A percentile compares a stretch with the other conserved stretches of the same genome.
Conservation (phyloP, 306 rosid genomes). For the Gleditsia sinensis region DNA sequence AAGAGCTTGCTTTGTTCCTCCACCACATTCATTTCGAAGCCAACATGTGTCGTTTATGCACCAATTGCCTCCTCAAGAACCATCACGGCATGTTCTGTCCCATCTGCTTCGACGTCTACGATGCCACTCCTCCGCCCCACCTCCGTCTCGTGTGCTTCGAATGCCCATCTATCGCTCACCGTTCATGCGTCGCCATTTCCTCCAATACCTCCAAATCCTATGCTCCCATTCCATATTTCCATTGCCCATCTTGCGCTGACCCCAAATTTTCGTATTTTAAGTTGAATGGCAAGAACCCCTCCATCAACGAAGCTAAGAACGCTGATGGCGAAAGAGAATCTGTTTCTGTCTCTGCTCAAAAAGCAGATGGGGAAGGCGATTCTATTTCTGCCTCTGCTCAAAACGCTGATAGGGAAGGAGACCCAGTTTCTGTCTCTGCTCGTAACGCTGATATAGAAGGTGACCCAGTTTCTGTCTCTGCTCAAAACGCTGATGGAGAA, state of each 20-base stretch:
- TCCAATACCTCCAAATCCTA: slow-evolving; percentile 18
- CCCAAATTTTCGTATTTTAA: slow-evolving; percentile 50
- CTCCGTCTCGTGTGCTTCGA: slow-evolving; percentile 66
- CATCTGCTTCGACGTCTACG: slow-evolving; percentile 57
- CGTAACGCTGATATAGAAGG: too few relatives aligned
- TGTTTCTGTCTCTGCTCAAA: too few relatives aligned
- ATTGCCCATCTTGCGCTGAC: slow-evolving; percentile 57
- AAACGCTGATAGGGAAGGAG: too few relatives aligned
- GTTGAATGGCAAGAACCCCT: too few relatives aligned
- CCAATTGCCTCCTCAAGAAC: slow-evolving; percentile 69
- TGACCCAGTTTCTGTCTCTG: too few relatives aligned
- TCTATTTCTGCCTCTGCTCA: too few relatives aligned
- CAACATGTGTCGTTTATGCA: slow-evolving; percentile 51
- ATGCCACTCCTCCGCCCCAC: slow-evolving; percentile 39
- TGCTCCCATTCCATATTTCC: slow-evolving; percentile 35
- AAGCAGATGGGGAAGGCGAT: too few relatives aligned
- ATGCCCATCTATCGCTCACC: slow-evolving; percentile 70
- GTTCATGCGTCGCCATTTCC: slow-evolving; percentile 51
- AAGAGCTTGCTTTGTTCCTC: slow-evolving; percentile 42
- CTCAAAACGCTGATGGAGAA: too few relatives aligned
- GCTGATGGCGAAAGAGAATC: too few relatives aligned
- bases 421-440: too few relatives aligned
- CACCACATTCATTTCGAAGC: slow-evolving; percentile 51
- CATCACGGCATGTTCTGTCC: slow-evolving; percentile 72
- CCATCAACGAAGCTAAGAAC: too few relatives aligned